A percentile compares a stretch with the other conserved stretches of the same genome.
phyloP scores from a whole-genome alignment of 805 yeast genomes.

The Teunomyces barrocoloradensis region DNA sequence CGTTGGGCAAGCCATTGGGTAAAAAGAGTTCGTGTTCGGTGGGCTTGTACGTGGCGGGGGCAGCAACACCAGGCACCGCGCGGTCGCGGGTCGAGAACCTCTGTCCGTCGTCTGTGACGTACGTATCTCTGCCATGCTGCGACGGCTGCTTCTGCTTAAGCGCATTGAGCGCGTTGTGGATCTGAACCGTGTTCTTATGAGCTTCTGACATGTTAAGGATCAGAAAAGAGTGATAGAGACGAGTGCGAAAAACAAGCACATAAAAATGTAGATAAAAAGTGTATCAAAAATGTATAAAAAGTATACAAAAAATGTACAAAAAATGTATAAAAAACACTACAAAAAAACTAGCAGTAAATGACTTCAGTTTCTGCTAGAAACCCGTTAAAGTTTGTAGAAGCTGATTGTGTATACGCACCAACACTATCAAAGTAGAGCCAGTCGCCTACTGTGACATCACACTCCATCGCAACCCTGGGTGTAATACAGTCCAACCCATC shows the following conservation, averaged over 20 bases:
- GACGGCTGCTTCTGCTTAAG: constrained; percentile 42
- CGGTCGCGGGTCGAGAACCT: constrained; percentile 55
- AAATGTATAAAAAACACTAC: too few relatives aligned
- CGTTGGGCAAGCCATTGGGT: constrained; percentile 66
- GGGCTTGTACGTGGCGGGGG: constrained; percentile 68
- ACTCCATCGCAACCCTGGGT: constrained; percentile 48
- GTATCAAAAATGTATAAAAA: neutral
- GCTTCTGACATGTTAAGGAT: constrained; percentile 7
- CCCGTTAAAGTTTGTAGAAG: constrained; percentile 92
- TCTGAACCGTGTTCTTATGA: constrained; percentile 47
- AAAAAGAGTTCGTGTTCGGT: constrained; percentile 65
- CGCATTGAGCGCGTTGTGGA: constrained; percentile 64
- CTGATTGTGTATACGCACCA: constrained; percentile 93
- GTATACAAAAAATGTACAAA: neutral
- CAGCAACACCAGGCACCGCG: constrained; percentile 52
- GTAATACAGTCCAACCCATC: constrained; percentile 91
- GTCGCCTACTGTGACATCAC: constrained; percentile 76
- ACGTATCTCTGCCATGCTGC: constrained; percentile 33
- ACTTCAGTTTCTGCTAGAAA: constrained; percentile 62
- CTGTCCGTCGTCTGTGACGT: constrained; percentile 59
- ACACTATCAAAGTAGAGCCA: constrained; percentile 82
- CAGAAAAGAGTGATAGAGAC: neutral
- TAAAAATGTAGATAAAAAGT: neutral
- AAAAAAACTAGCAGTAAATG: constrained; percentile 34
- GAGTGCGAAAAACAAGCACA: neutral